Base-by-base conservation (phyloP, 148 eudicot species). In the Drosera capensis region DNA sequence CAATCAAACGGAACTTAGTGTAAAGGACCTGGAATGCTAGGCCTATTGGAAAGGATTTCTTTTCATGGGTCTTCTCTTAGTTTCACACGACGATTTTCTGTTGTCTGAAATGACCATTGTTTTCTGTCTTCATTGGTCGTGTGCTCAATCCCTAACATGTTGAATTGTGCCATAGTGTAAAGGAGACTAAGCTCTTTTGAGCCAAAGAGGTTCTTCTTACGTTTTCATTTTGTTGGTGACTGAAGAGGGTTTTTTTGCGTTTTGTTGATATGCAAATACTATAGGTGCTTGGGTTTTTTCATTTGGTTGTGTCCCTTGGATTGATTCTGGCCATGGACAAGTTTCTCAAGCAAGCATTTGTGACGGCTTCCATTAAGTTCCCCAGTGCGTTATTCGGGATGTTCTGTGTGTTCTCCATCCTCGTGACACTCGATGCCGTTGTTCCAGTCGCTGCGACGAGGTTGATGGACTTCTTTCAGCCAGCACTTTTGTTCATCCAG, bases 311-410 rank as follows among this genome's bases (percentile, higher is more conserved):
- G 14, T 92, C 99, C 20, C 75, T 92, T 24, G 99, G 99, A 55
- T 64, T 78, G n/a, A 71, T 92, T 43, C 55, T 92, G 40, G 88
- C 94, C 34, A 66, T 65, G 63, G 99, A 92, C 50, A 80, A 75
- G 54, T 57, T 62, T 35, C 55, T 92, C 52, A 74, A 85, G 58
- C 40, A 72, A 57, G 95, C 83, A 7, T 92, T 92, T 60, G 69
- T 66, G 40, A 71, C 72, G 39, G 99, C 95, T 37, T 68, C 95
- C 13, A 81, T 92, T 40, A 65, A 85, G 49, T 92, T 92, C 51
- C 99, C 99, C 14, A 92, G 99, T 66, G 95, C 99, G 23, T 49
- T 92, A 13, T 81, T 85, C 59, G 99, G 99, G 55, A 92, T 92
- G 99, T 92, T 92, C 53, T 92, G 95, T 48, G 68, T 80, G 56